Base-by-base conservation (phyloP, 352 stramenopile genomes). In the Phytophthora ohioensis region DNA sequence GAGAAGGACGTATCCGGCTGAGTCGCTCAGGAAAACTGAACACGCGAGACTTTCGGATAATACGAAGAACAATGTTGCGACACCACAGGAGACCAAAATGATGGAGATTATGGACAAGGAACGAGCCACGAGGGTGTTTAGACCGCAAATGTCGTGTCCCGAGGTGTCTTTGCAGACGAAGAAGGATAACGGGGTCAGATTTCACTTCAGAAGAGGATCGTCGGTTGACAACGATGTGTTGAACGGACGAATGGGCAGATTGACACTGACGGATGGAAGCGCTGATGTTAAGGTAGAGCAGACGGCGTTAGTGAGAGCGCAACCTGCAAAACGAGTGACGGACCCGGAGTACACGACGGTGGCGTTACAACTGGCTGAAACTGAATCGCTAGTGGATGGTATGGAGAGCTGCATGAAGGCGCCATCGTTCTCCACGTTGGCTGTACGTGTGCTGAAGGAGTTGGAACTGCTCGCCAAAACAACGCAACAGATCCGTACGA, bases 401-500 rank as follows among this genome's bases (percentile, higher is more conserved):
- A 82, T 92, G 15, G 80, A 88, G 34, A 74, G 21, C 17, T 82
- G 60, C 45, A 56, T 92, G 52, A 61, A 71, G 2, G 74, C 58
- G 0, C 73, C 78, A 0, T 67, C 80, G 21, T 82, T 90, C 13
- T 68, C 67, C n/a, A 82, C 75, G 17, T 57, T 92, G 38, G 74
- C 76, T 35, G 46, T 48, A 0, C 58, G 73, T 12, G 80, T 88
- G 2, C 36, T 90, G 21, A 63, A 81, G 4, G 85, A 92, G 61
- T 65, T 92, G 59, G 76, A 91, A 46, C 64, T 90, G 53, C 73
- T 92, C 11, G 67, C 69, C 2, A 78, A 77, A 15, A 80, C 85
- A n/a, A 84, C 83, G 5, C 81, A 88, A 63, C 82, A 90, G 47
- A 85, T 92, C 43, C 85, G 85, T n/a, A 86, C 82, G 15, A 90